phyloP scores from a whole-genome alignment of 2,329 filamentous ascomycete species.

The Trichothecium sympodiale region DNA sequence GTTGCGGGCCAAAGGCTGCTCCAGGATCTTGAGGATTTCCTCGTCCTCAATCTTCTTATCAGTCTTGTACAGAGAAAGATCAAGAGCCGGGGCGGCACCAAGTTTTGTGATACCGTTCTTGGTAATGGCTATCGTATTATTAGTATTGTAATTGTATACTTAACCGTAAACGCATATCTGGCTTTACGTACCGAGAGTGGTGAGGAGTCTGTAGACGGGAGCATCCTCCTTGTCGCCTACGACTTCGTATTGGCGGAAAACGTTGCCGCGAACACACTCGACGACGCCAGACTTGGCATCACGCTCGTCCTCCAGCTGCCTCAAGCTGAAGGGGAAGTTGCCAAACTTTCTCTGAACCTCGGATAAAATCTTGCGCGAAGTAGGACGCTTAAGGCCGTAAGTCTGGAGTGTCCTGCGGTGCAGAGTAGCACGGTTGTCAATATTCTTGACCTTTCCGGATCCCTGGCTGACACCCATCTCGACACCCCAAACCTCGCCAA shows the following conservation, averaged over 20 bases:
- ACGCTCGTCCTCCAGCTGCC: constrained; percentile 93
- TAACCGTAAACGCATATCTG: not conserved
- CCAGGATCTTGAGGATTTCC: constrained; percentile 88
- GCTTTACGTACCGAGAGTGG: constrained; percentile 72
- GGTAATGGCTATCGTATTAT: constrained; percentile 61
- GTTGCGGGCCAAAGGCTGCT: constrained; percentile 75
- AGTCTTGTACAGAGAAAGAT: constrained; percentile 75
- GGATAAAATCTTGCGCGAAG: constrained; percentile 82
- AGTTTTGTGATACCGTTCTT: constrained; percentile 94
- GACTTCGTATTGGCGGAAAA: constrained; percentile 92
- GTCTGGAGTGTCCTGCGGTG: constrained; percentile 88
- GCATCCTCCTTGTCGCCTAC: constrained; percentile 86
- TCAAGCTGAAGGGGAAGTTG: constrained; percentile 92
- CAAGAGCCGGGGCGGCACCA: constrained; percentile 62
- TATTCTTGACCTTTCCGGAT: constrained; percentile 86
- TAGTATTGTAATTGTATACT: not conserved
- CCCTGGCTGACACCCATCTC: constrained; percentile 89
- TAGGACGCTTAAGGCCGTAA: constrained; percentile 87
- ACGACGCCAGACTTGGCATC: constrained; percentile 91
- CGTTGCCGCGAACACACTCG: constrained; percentile 86
- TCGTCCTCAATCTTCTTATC: constrained; percentile 98
- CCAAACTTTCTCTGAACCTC: constrained; percentile 97
- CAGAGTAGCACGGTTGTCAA: constrained; percentile 79
- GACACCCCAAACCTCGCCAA: constrained; percentile 94
- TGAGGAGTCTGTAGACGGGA: constrained; percentile 77